These are phyloP conservation scores for Rhodotorula sp. DNA, from an alignment of 1,284 basidiomycete species.

Conservation along the genomic window DNA sequence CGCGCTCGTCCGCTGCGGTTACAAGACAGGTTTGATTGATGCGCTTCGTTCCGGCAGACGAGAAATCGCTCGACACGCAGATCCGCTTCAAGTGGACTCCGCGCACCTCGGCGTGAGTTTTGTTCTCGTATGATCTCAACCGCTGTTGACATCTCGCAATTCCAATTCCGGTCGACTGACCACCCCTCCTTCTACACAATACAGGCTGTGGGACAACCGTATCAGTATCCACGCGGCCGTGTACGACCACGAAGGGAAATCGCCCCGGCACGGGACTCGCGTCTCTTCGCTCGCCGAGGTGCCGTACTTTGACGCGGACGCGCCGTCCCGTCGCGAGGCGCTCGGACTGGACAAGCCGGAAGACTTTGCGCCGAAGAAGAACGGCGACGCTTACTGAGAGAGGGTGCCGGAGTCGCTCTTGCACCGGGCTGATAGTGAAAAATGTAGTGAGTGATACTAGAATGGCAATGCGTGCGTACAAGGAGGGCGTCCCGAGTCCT, in stretches of 20 bases:
- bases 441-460: too few species aligned
- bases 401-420: background rate
- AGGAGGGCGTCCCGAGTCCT: too few species aligned
- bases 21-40: slow-evolving; percentile 2
- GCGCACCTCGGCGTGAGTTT: slow-evolving; percentile 27
- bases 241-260: slow-evolving; percentile 37
- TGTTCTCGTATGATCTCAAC: slow-evolving; percentile 60
- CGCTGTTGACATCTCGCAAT: too few species aligned
- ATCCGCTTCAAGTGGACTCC: slow-evolving; percentile 50
- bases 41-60: slow-evolving; percentile 53
- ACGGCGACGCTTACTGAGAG: background rate
- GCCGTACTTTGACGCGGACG: slow-evolving; percentile 26
- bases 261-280: slow-evolving; percentile 42
- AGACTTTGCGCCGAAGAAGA: slow-evolving; percentile 1
- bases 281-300: slow-evolving; percentile 48
- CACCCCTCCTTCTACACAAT: slow-evolving; percentile 16
- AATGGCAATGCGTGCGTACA: too few species aligned
- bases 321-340: slow-evolving; percentile 6
- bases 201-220: slow-evolving; percentile 1
- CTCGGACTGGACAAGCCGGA: slow-evolving; percentile 19
- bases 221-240: background rate
- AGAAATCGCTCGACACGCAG: slow-evolving; percentile 48
- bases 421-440: too few species aligned
- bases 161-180: slow-evolving; percentile 24
- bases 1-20: background rate